These are phyloP conservation scores for Fusarium sp. DNA, from an alignment of 2,329 filamentous ascomycete genomes.

Conservation along the genomic window DNA sequence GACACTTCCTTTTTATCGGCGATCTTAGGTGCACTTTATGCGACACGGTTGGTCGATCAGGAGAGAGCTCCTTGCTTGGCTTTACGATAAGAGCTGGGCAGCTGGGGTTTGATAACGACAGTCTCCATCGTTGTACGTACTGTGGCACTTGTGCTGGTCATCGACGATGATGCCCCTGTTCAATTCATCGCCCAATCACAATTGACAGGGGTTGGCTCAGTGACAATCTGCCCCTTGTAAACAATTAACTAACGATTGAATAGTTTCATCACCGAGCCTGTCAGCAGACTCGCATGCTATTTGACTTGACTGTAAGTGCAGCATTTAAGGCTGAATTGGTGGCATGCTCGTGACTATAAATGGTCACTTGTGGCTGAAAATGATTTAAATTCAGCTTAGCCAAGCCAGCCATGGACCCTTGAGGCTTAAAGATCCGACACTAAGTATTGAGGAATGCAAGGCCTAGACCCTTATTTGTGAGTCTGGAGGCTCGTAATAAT, in stretches of 20 bases:
- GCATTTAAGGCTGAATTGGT: constrained; percentile 26
- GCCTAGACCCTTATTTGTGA: constrained; percentile 10
- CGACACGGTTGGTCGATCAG: constrained; percentile 26
- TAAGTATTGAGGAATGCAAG: not conserved
- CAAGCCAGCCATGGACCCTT: constrained; percentile 29
- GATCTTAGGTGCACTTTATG: constrained; percentile 22
- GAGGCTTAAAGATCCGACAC: constrained; percentile 22
- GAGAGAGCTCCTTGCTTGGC: constrained; percentile 7
- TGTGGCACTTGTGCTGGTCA: constrained; percentile 30
- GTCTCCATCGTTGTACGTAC: too few species aligned
- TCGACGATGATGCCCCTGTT: constrained; percentile 21
- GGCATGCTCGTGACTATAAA: constrained; percentile 13
- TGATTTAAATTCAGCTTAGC: constrained; percentile 16
- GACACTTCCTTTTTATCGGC: constrained; percentile 30
- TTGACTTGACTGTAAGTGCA: not conserved
- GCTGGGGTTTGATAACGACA: not conserved
- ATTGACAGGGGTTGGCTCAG: not conserved
- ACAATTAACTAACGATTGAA: constrained; percentile 1
- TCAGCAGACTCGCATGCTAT: constrained; percentile 5
- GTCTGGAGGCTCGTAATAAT: not conserved
- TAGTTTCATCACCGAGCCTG: constrained; percentile 1
- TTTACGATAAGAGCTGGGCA: not conserved
- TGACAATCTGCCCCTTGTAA: not conserved
- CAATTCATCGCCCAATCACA: constrained; percentile 1
- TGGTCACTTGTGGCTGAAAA: constrained; percentile 4